Evolutionary conservation across 2,329 filamentous ascomycete genomes (phyloP).

Genomic region (Ophiocordyceps robertsii): DNA sequence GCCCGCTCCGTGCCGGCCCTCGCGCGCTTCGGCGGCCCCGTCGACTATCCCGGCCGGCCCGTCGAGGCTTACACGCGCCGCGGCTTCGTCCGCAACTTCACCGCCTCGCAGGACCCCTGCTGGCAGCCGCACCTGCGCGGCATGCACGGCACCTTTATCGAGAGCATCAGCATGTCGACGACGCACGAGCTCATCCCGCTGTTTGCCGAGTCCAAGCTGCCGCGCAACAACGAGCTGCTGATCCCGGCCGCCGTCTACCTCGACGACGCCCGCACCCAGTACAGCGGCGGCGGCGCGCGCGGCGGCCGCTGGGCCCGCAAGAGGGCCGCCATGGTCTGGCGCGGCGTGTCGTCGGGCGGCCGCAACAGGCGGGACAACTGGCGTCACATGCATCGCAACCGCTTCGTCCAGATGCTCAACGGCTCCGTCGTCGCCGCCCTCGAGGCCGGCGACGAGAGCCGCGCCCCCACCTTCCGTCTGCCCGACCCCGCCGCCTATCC

Average conservation of each 20-base stretch:
- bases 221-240: constrained; percentile 49
- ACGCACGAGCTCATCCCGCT: constrained; percentile 44
- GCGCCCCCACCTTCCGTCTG: constrained; percentile 34
- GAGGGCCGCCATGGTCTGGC: constrained; percentile 43
- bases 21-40: constrained; percentile 14
- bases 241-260: constrained; percentile 55
- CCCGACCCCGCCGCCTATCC: constrained; percentile 29
- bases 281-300: constrained; percentile 39
- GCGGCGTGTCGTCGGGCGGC: constrained; percentile 51
- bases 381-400: constrained; percentile 56
- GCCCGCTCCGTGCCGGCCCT: constrained; percentile 22
- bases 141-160: constrained; percentile 44
- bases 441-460: constrained; percentile 23
- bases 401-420: constrained; percentile 57
- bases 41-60: constrained; percentile 20
- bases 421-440: constrained; percentile 38
- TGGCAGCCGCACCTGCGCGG: constrained; percentile 37
- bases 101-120: constrained; percentile 43
- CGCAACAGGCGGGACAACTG: constrained; percentile 39
- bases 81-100: constrained; percentile 45
- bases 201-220: constrained; percentile 49
- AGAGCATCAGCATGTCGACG: constrained; percentile 35
- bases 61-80: constrained; percentile 21
- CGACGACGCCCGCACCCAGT: constrained; percentile 36
- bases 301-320: constrained; percentile 48